Evolutionary conservation across 192 early-diverging fungal species (phyloP), one percentile per base, ranked within the genome.

Genomic region (Backusella tuberculispora): DNA sequence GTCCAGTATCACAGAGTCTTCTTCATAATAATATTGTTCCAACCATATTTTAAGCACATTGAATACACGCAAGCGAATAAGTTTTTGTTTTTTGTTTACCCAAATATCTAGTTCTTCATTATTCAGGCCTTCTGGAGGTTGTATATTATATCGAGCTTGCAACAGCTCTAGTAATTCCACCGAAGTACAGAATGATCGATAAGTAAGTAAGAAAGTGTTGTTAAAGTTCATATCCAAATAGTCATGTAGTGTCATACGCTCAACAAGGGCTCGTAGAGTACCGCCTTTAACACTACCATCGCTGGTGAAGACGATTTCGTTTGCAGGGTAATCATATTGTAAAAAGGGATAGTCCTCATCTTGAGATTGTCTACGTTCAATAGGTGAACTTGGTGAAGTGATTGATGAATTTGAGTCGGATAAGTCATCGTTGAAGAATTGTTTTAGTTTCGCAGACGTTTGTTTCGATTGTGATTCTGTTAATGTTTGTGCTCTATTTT

Each of bases 1-100:
- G 63, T 88, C 86, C 40, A 99, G 80, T 37, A 87, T 88, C 46
- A 85, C 74, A 0, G 86, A 83, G 75, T 96, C 95, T 6, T 86
- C 85, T 69, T 93, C 91, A 77, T 89, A 88, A 76, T 92, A 95
- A 79, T 98, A 94, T 73, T 86, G 89, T 83, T 99, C 98, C 8
- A 99, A 81, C 98, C 98, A 99, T n/a, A 85, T 91, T 83, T 97
- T 99, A 77, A 99, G 86, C 43, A 97, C 86, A 77, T 96, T 97
- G 85, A 91, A 97, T 1, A 98, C 97, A 21, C 81, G 94, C 66
- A 97, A 88, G n/a, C 97, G 92, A 64, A 99, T 85, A 14, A 95
- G 90, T 60, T 90, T 95, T 76, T 91, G 88, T 79, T 98, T 99
- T 75, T 89, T 90, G 70, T 95, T 93, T 14, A 72, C 85, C 97